Evolutionary conservation across 2,329 filamentous ascomycete species (phyloP).

Genomic region (Xylariaceae sp.): DNA sequence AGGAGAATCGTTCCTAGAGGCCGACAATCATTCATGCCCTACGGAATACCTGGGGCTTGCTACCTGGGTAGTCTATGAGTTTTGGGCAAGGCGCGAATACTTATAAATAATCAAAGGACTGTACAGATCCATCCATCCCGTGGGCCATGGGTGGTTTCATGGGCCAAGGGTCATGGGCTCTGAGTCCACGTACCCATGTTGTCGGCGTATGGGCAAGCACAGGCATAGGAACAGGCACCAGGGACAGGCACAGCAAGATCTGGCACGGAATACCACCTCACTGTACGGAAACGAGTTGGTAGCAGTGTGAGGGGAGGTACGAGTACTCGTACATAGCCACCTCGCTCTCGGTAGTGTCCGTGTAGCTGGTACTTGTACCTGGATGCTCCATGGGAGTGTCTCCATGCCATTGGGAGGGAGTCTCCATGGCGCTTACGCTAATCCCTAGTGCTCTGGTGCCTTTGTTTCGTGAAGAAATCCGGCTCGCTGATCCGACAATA

Average conservation of each 20-base stretch:
- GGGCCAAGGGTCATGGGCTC: too few relatives aligned
- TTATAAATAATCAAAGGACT: background rate
- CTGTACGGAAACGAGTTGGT: too few relatives aligned
- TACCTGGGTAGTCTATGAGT: background rate
- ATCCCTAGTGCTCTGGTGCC: background rate
- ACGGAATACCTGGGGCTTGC: too few relatives aligned
- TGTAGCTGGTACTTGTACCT: background rate
- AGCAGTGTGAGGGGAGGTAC: too few relatives aligned
- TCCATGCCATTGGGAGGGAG: background rate
- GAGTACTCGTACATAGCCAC: too few relatives aligned
- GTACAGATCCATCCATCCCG: background rate
- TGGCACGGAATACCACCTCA: too few relatives aligned
- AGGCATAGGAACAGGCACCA: too few relatives aligned
- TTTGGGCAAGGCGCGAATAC: background rate
- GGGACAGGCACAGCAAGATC: too few relatives aligned
- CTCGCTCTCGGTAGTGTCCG: too few relatives aligned
- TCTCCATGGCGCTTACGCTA: background rate
- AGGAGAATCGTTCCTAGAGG: background rate
- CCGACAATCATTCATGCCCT: background rate
- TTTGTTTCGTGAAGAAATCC: background rate
- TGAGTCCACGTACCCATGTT: too few relatives aligned
- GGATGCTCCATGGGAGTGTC: background rate
- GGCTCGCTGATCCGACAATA: background rate
- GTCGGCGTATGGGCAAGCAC: too few relatives aligned
- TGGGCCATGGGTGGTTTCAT: background rate